Conservation (phyloP, 495 filamentous ascomycete species). For the Penicillium riverlandense region DNA sequence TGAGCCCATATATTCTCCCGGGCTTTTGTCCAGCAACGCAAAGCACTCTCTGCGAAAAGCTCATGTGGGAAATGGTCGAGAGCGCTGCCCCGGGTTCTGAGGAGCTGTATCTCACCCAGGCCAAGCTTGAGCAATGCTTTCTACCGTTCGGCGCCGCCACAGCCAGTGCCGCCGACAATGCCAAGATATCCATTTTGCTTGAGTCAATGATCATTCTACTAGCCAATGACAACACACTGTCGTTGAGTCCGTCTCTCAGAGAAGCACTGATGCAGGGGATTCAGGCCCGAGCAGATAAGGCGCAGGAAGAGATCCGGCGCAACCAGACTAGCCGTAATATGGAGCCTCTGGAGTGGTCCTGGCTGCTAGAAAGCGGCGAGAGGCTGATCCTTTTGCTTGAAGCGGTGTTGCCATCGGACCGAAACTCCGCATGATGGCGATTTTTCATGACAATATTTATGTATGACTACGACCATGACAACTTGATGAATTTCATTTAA, state of each 20-base stretch:
- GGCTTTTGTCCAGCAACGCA: conserved; percentile 37
- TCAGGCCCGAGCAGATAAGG: conserved; percentile 46
- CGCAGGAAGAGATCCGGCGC: conserved; percentile 38
- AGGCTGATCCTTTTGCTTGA: conserved; percentile 31
- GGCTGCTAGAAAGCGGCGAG: conserved; percentile 36
- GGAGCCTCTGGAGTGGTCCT: conserved; percentile 31
- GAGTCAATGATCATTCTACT: conserved; percentile 64
- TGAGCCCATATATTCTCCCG: conserved; percentile 48
- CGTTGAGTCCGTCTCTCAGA: conserved; percentile 38
- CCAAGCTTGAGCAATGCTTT: conserved; percentile 59
- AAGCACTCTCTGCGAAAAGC: conserved; percentile 55
- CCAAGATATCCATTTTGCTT: conserved; percentile 68
- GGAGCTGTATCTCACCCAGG: conserved; percentile 42
- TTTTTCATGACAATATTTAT: conserved; percentile 4
- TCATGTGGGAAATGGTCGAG: conserved; percentile 59
- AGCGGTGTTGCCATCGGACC: conserved; percentile 3
- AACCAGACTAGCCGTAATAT: conserved; percentile 24
- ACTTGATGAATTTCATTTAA: no score
- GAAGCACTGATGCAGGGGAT: conserved; percentile 58
- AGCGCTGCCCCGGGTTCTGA: conserved; percentile 43
- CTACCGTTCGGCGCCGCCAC: conserved; percentile 66
- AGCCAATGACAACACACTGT: conserved; percentile 29
- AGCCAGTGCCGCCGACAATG: conserved; percentile 60
- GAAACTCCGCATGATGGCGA: no score
- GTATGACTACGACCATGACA: background rate